phyloP scores from a whole-genome alignment of 2,329 filamentous ascomycete species.

The Apiospora marii region DNA sequence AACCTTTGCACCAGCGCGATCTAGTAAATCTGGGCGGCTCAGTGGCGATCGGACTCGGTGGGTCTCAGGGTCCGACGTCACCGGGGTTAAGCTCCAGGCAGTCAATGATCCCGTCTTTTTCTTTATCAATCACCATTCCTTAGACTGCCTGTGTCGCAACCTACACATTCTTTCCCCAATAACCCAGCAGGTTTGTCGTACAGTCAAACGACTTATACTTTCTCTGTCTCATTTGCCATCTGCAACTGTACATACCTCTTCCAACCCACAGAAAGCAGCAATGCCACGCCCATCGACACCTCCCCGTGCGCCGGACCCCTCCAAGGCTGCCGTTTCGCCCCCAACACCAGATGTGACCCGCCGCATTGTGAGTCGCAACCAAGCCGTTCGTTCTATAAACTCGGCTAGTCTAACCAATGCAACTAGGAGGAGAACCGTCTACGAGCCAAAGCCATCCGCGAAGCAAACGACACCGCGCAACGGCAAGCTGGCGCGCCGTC shows the following conservation, averaged over 20 bases:
- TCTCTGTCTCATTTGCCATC: not conserved
- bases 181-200: not conserved
- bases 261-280: not conserved
- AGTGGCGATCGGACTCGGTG: conserved; percentile 16
- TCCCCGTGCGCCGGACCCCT: conserved; percentile 43
- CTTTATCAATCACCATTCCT: not conserved
- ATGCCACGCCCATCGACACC: conserved; percentile 61
- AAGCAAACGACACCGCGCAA: conserved; percentile 72
- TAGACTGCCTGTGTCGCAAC: not conserved
- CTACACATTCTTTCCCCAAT: not conserved
- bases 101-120: conserved; percentile 8
- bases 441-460: conserved; percentile 85
- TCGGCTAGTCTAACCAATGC: not conserved
- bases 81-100: conserved; percentile 26
- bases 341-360: conserved; percentile 62
- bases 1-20: not conserved
- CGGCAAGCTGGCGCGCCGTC: conserved; percentile 53
- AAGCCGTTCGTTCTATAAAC: conserved; percentile 27
- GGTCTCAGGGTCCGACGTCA: conserved; percentile 39
- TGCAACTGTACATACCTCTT: not conserved
- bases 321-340: conserved; percentile 49
- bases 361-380: conserved; percentile 56
- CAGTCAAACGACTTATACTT: not conserved
- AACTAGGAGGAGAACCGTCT: conserved; percentile 84
- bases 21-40: not conserved